Evolutionary conservation across 352 stramenopile species (phyloP), one percentile per base, ranked within the genome.

Genomic region (Phytophthora hybrid): DNA sequence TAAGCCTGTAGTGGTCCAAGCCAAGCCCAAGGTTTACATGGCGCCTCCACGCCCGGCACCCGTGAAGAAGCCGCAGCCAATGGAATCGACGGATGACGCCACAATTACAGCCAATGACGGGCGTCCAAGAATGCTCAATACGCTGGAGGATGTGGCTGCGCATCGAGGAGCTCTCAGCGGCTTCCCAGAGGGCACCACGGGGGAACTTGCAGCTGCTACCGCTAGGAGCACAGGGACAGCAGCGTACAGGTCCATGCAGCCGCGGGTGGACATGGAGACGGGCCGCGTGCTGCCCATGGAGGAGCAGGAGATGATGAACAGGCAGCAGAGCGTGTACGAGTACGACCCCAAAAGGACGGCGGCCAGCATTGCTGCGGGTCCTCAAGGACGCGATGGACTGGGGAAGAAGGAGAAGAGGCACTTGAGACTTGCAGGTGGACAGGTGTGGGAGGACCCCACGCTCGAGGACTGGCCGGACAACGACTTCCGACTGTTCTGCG

Each of bases 401-500:
- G 32, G 47, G 6, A 70, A 64, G 9, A 83, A 87, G 53, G 47
- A 66, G 4, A 96, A 94, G 63, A 78, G 82, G 41, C 80, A 89
- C 32, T 29, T 96, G 26, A 79, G 89, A 54, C 81, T 94, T 66
- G 89, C 83, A 10, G 88, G 88, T 1, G 96, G 95, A 9, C 82
- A 98, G 66, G 87, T 97, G 7, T 99, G 96, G 95, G 89, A 96
- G 23, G 97, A 99, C 71, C 58, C 74, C 37, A 98, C 94, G 26
- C 81, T 99, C 18, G 83, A 84, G 6, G 93, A 99, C 63, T 99
- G 96, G 96, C 97, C 97, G 0, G 91, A 98, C 19, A 99, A 99
- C 77, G 97, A 99, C 77, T 99, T 98, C 79, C 92, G 97, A 2
- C 79, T 99, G 18, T 99, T 99, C 75, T 95, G 98, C 34, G 97